Evolutionary conservation across 1,139 yeast genomes (phyloP).

Genomic region (Taphrina flavorubra): DNA sequence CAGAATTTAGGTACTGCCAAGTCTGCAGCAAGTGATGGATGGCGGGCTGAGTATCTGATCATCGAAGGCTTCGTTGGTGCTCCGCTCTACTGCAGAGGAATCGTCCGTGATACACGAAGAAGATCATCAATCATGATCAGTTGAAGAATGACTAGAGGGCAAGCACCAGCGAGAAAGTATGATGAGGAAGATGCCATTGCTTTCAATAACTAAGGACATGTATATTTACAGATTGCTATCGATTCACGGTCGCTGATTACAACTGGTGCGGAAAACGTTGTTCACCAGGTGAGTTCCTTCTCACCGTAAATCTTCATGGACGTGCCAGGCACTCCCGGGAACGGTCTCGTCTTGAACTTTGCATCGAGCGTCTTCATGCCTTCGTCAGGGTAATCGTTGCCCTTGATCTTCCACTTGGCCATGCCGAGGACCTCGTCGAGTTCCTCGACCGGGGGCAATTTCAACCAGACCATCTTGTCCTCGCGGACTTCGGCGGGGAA

Average conservation of each 20-base stretch:
- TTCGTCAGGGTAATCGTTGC: slow-evolving; percentile 26
- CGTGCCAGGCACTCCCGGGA: slow-evolving; percentile 30
- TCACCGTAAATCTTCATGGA: slow-evolving; percentile 29
- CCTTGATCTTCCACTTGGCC: slow-evolving; percentile 50
- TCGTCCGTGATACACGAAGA: too few relatives aligned
- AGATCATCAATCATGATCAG: too few relatives aligned
- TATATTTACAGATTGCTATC: neutral
- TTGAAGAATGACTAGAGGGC: too few relatives aligned
- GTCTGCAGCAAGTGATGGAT: too few relatives aligned
- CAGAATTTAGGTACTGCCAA: too few relatives aligned
- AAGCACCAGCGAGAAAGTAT: neutral
- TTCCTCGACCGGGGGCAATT: slow-evolving; percentile 51
- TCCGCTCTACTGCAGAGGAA: too few relatives aligned
- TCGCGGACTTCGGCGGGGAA: slow-evolving; percentile 51
- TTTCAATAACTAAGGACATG: neutral
- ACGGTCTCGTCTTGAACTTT: slow-evolving; percentile 30
- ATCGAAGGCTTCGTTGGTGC: too few relatives aligned
- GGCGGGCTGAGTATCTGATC: too few relatives aligned
- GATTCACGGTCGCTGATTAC: neutral
- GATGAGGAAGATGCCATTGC: neutral
- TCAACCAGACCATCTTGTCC: slow-evolving; percentile 49
- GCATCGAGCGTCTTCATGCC: slow-evolving; percentile 35
- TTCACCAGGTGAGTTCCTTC: slow-evolving; percentile 27
- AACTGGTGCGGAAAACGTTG: neutral
- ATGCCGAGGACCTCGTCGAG: slow-evolving; percentile 52